These are phyloP conservation scores for Penicillium brevicompactum DNA, from an alignment of 2,329 filamentous ascomycete species.

Conservation along the genomic window DNA sequence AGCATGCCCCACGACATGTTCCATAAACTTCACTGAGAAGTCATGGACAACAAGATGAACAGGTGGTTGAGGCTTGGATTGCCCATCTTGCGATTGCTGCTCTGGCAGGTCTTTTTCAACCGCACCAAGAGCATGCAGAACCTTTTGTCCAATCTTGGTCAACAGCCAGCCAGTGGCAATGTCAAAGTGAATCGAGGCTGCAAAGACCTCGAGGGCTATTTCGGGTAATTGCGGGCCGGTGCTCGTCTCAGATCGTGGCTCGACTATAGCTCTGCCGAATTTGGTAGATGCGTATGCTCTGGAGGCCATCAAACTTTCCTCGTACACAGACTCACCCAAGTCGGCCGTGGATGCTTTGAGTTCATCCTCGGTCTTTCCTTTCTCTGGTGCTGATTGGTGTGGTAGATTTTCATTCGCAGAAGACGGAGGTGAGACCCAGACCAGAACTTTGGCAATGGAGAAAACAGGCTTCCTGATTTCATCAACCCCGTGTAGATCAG, in stretches of 20 bases:
- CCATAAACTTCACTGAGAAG: conserved; percentile 40
- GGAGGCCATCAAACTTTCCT: conserved; percentile 30
- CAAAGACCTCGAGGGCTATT: conserved; percentile 36
- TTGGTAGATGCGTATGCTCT: conserved; percentile 23
- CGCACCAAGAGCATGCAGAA: conserved; percentile 24
- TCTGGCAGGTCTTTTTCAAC: conserved; percentile 10
- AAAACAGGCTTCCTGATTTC: conserved; percentile 40
- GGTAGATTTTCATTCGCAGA: conserved; percentile 12
- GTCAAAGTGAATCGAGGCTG: conserved; percentile 38
- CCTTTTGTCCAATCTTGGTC: conserved; percentile 38
- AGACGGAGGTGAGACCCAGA: conserved; percentile 39
- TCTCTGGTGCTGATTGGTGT: conserved; percentile 7
- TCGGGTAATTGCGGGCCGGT: conserved; percentile 9
- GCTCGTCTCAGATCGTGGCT: conserved; percentile 3
- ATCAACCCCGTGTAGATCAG: conserved; percentile 21
- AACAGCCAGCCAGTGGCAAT: conserved; percentile 46
- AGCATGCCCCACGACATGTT: conserved; percentile 35
- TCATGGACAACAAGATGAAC: conserved; percentile 32
- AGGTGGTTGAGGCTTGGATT: conserved; percentile 11
- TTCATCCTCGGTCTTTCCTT: conserved; percentile 17
- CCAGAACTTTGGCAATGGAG: conserved; percentile 34
- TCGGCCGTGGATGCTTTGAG: conserved; percentile 24
- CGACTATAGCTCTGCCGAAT: conserved; percentile 13
- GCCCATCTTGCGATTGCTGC: conserved; percentile 6
- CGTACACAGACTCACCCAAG: conserved; percentile 22